phyloP scores from a whole-genome alignment of 441 rosid species.

The Erodium moschatum region DNA sequence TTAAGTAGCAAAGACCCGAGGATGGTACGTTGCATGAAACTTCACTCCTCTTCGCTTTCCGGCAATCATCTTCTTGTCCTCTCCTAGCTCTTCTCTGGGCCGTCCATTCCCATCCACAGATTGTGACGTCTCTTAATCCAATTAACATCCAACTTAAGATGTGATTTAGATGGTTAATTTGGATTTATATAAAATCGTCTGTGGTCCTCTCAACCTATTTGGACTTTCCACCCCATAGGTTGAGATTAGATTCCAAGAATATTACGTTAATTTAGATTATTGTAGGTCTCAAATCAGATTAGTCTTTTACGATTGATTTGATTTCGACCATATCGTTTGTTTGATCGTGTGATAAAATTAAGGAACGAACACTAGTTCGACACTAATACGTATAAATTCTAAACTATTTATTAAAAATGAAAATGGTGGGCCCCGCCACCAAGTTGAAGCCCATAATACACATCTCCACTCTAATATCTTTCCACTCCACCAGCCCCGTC shows the following conservation, averaged over 20 bases:
- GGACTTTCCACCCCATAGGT: too few relatives aligned
- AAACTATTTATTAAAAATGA: too few relatives aligned
- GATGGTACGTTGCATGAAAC: neutral
- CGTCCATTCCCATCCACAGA: neutral
- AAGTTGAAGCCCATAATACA: neutral
- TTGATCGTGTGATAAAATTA: too few relatives aligned
- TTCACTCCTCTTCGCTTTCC: neutral
- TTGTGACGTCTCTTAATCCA: too few relatives aligned
- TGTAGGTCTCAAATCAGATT: neutral
- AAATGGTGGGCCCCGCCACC: neutral
- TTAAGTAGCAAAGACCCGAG: neutral
- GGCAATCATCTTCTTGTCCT: neutral
- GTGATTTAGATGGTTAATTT: neutral
- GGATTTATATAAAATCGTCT: neutral
- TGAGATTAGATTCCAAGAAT: neutral
- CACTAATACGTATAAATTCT: too few relatives aligned
- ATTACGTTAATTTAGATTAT: too few relatives aligned
- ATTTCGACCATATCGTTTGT: too few relatives aligned
- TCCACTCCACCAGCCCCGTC: neutral
- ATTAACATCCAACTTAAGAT: neutral
- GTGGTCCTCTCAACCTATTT: neutral
- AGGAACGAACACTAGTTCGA: too few relatives aligned
- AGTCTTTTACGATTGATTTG: too few relatives aligned
- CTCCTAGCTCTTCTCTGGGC: neutral
- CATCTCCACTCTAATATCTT: neutral